phyloP scores from a whole-genome alignment of 257 asterid species.

The Penstemon eatonii region DNA sequence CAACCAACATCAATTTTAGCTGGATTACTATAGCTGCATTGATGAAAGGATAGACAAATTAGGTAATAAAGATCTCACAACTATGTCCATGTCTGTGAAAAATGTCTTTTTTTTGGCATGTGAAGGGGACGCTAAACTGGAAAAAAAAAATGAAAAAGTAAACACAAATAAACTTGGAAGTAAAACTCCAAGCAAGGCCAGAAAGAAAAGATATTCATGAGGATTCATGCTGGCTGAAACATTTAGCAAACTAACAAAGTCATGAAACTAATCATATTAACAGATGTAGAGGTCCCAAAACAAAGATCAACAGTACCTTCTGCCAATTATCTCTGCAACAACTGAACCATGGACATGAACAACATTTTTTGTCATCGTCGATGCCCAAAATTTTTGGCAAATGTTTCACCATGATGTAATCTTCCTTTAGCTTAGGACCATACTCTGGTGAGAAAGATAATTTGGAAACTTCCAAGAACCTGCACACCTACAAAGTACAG shows the following conservation, averaged over 20 bases:
- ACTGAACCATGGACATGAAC: conserved; percentile 68
- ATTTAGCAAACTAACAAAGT: conserved; percentile 14
- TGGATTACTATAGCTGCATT: too few species aligned
- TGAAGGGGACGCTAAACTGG: too few species aligned
- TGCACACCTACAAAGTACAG: conserved; percentile 65
- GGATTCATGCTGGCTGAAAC: conserved; percentile 11
- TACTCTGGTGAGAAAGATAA: conserved; percentile 90
- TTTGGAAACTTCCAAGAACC: conserved; percentile 83
- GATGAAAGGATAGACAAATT: too few species aligned
- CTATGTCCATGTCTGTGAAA: too few species aligned
- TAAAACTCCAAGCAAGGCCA: neutral
- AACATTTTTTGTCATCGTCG: conserved; percentile 48
- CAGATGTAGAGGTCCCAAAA: conserved; percentile 19
- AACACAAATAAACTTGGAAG: too few species aligned
- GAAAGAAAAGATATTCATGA: neutral
- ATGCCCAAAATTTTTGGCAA: conserved; percentile 50
- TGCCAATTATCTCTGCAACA: conserved; percentile 98
- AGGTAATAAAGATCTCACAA: too few species aligned
- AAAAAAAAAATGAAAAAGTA: too few species aligned
- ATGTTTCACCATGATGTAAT: conserved; percentile 85
- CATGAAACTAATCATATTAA: conserved; percentile 23
- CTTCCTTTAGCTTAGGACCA: conserved; percentile 95
- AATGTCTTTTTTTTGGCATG: too few species aligned
- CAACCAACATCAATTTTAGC: too few species aligned
- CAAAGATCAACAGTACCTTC: conserved; percentile 58